Percentiles rank a stretch among this genome's conserved stretches.
phyloP scores from a whole-genome alignment of 306 rosid species.

The Betula pendula region DNA sequence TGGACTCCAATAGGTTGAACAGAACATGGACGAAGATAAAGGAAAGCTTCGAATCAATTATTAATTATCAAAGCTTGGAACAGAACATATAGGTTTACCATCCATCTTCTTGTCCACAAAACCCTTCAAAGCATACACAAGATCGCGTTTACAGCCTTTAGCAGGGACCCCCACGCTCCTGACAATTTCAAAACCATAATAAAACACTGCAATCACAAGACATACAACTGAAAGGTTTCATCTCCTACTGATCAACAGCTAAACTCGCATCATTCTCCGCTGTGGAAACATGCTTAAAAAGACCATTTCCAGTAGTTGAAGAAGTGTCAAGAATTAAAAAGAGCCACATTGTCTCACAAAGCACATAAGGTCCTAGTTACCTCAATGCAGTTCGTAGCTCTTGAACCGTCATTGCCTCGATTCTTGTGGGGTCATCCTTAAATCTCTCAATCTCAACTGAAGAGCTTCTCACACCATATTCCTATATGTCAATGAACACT shows the following conservation, averaged over 20 bases:
- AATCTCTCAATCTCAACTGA: conserved; percentile 56
- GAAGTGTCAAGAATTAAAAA: conserved; percentile 1
- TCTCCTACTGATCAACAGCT: conserved; percentile 2
- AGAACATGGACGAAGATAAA: conserved; percentile 1
- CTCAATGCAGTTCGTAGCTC: conserved; percentile 70
- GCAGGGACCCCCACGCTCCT: conserved; percentile 69
- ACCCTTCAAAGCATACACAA: conserved; percentile 69
- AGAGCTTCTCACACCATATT: conserved; percentile 36
- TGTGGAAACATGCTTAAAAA: not conserved
- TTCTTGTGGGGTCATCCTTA: conserved; percentile 55
- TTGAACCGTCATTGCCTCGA: conserved; percentile 73
- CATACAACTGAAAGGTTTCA: conserved; percentile 2
- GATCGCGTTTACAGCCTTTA: conserved; percentile 78
- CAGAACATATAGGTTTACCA: conserved; percentile 40
- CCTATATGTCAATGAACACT: conserved; percentile 42
- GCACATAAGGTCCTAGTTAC: conserved; percentile 39
- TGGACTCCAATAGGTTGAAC: not conserved
- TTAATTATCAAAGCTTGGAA: not conserved
- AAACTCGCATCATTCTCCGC: not conserved
- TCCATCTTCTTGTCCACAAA: conserved; percentile 49
- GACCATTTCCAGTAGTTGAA: not conserved
- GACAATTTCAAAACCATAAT: conserved; percentile 42
- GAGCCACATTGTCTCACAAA: conserved; percentile 7
- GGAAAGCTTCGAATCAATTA: conserved; percentile 1
- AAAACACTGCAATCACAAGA: conserved; percentile 11